Base-by-base conservation (phyloP, 805 yeast genomes). In the Ogataea allantospora region DNA sequence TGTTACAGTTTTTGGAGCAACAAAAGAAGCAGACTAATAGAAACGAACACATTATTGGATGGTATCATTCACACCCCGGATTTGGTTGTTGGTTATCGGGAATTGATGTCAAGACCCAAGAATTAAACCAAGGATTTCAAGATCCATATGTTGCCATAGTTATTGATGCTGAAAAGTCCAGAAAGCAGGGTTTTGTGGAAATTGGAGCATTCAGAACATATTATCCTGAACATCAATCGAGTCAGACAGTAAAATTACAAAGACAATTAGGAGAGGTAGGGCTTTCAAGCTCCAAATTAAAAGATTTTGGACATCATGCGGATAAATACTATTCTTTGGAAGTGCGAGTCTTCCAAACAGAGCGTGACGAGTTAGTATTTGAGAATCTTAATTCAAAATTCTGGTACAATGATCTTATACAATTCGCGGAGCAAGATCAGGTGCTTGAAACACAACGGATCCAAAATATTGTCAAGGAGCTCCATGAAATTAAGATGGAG, bases 1-100 rank as follows among this genome's bases (percentile, higher is more conserved):
- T 93, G 96, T 93, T 89, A 2, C 81, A 78, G 43, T 88, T 85
- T 59, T 65, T 85, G 35, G 80, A 80, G 38, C 66, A 71, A 27
- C 58, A 76, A 44, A 75, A 75, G 53, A 45, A 65, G 17, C 65
- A 71, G 13, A 77, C 76, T 1, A 43, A 45, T 19, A 60, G 75
- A n/a, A 43, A 57, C n/a, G 82, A 84, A 45, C 75, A 84, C 49
- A 83, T 91, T 15, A 86, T 93, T 11, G 99, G 99, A 7, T 91
- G 99, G 99, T 91, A 93, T 62, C 98, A 71, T 61, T 88, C 91
- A 5, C 99, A 91, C 60, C 99, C 99, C 0, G 96, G 96, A 0
- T 91, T 88, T 60, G 97, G 96, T 12, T 89, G 97, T 59, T 91
- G 97, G 96, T 63, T 91, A 29, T 81, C 93, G 38, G 95, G 93